Evolutionary conservation across 1,284 basidiomycete species (phyloP).

Genomic region (Rhodotorula sp.): DNA sequence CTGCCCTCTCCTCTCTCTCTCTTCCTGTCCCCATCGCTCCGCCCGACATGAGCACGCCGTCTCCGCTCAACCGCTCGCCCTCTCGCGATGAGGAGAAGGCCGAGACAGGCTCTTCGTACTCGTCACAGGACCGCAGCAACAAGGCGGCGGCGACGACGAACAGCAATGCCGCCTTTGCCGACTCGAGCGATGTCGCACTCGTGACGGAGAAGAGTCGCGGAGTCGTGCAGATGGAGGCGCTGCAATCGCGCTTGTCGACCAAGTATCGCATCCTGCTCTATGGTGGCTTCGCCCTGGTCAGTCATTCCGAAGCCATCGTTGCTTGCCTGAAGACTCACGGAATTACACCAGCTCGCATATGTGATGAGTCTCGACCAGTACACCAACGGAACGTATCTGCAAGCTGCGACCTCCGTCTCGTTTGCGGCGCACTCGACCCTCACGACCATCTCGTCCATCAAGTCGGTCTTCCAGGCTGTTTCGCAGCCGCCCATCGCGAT

Average conservation of each 20-base stretch:
- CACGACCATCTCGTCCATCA: slow-evolving; percentile 48
- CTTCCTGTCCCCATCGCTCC: too few species aligned
- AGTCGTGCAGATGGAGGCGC: slow-evolving; percentile 49
- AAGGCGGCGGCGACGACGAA: too few species aligned
- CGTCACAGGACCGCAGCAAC: too few species aligned
- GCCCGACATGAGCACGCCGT: too few species aligned
- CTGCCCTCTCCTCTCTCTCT: too few species aligned
- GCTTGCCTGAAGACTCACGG: too few species aligned
- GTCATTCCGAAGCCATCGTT: too few species aligned
- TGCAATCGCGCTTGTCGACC: slow-evolving; percentile 43
- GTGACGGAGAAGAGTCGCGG: slow-evolving; percentile 45
- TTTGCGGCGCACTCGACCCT: slow-evolving; percentile 49
- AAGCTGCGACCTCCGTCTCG: slow-evolving; percentile 46
- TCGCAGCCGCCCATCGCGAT: slow-evolving; percentile 52
- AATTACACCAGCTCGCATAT: too few species aligned
- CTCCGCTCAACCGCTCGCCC: too few species aligned
- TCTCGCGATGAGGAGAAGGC: slow-evolving; percentile 1
- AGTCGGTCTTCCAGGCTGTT: slow-evolving; percentile 49
- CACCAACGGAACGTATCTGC: slow-evolving; percentile 45
- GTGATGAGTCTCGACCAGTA: slow-evolving; percentile 19
- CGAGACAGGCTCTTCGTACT: background rate
- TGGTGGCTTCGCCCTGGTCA: slow-evolving; percentile 47
- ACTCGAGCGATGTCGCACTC: background rate
- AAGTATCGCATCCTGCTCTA: slow-evolving; percentile 46
- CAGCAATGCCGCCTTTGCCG: too few species aligned